Conservation (phyloP, 805 yeast species). For the Kluyveromyces nonfermentans region DNA sequence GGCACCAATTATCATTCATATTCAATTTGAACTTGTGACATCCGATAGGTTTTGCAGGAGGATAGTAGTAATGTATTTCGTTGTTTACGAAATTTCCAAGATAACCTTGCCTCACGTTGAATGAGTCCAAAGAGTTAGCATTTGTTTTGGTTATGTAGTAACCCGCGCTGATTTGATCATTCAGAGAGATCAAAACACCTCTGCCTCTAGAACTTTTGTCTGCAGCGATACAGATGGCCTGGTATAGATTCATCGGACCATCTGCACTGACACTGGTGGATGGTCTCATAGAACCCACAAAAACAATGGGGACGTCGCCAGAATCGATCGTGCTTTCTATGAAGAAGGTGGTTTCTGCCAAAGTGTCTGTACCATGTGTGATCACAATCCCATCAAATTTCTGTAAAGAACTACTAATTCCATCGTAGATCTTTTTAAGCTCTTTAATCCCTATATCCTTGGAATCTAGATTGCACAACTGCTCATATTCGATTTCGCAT, state of each 20-base stretch:
- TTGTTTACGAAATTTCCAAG: conserved; percentile 62
- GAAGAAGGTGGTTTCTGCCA: conserved; percentile 60
- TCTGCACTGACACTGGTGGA: conserved; percentile 61
- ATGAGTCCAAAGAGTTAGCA: conserved; percentile 62
- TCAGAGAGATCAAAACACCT: conserved; percentile 54
- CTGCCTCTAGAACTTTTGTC: conserved; percentile 41
- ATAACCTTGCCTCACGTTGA: conserved; percentile 63
- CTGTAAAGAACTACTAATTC: conserved; percentile 37
- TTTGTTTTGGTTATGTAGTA: conserved; percentile 62
- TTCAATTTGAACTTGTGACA: conserved; percentile 34
- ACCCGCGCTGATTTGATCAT: conserved; percentile 62
- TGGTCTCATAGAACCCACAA: conserved; percentile 72
- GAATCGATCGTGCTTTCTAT: conserved; percentile 39
- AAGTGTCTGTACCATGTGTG: conserved; percentile 65
- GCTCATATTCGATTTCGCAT: conserved; percentile 53
- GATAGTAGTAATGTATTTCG: conserved; percentile 54
- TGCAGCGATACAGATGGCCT: conserved; percentile 58
- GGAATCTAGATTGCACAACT: conserved; percentile 52
- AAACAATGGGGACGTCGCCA: conserved; percentile 48
- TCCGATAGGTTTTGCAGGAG: conserved; percentile 51
- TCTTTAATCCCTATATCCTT: conserved; percentile 43
- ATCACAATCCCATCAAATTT: conserved; percentile 51
- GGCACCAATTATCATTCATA: conserved; percentile 11
- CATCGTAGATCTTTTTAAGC: conserved; percentile 37
- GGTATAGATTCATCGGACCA: conserved; percentile 65